These are phyloP conservation scores for Ambrosiella xylebori DNA, from an alignment of 2,329 filamentous ascomycete species.

Conservation along the genomic window DNA sequence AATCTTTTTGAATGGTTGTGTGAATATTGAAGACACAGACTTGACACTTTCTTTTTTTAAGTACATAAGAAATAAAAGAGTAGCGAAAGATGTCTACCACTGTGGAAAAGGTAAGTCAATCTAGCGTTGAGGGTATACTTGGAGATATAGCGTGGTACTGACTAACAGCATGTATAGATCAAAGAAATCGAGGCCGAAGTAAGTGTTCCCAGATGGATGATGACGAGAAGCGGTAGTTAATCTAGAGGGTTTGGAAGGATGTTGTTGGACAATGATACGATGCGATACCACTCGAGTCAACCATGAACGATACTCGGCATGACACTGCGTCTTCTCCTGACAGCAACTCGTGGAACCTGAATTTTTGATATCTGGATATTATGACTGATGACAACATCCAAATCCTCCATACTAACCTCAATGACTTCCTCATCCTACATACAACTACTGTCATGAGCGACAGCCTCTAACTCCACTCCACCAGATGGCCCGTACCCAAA, in stretches of 20 bases:
- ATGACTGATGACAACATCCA: not conserved
- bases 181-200: constrained; percentile 93
- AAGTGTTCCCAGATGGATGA: constrained; percentile 21
- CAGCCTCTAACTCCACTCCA: constrained; percentile 14
- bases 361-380: not conserved
- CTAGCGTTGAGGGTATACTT: not conserved
- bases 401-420: not conserved
- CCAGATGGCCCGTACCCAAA: constrained; percentile 89
- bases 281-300: not conserved
- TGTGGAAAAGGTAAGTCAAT: constrained; percentile 65
- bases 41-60: constrained; percentile 8
- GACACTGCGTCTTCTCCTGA: too few species aligned
- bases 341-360: too few species aligned
- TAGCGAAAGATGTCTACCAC: constrained; percentile 64
- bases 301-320: too few species aligned
- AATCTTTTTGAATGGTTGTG: too few species aligned
- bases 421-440: not conserved
- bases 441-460: constrained; percentile 8
- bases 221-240: not conserved
- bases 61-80: not conserved
- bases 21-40: constrained; percentile 2
- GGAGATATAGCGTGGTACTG: not conserved
- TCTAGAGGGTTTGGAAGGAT: not conserved
- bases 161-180: constrained; percentile 41
- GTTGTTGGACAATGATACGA: not conserved